Evolutionary conservation across 176 grass and related monocot species (phyloP).

Genomic region (Carex myosuroides): DNA sequence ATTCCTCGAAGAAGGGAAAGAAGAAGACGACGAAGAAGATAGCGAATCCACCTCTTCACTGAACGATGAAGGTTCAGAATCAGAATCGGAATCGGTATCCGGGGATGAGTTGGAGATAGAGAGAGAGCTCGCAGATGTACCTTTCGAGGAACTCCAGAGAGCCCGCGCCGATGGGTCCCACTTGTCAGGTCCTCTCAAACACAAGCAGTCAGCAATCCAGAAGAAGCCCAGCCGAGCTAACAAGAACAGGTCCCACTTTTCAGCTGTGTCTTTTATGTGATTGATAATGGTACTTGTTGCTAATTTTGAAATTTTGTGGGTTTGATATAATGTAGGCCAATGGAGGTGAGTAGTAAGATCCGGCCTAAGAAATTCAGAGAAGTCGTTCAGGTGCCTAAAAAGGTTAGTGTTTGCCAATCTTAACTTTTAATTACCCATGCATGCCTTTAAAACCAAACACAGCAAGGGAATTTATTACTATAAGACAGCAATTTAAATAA

Average conservation of each 20-base stretch:
- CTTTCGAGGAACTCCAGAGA: conserved; percentile 73
- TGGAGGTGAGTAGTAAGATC: conserved; percentile 86
- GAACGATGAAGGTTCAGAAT: conserved; percentile 16
- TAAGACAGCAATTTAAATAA: background rate
- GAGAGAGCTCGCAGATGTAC: conserved; percentile 62
- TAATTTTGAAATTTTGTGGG: conserved; percentile 4
- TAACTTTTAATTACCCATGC: background rate
- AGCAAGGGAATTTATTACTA: background rate
- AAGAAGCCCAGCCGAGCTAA: conserved; percentile 58
- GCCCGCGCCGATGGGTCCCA: conserved; percentile 67
- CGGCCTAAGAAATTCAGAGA: conserved; percentile 52
- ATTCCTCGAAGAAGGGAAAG: background rate
- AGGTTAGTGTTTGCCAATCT: conserved; percentile 33
- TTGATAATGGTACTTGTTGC: background rate
- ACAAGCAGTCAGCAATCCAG: background rate
- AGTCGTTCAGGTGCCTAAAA: conserved; percentile 81
- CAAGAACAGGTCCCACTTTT: conserved; percentile 61
- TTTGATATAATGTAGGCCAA: conserved; percentile 41
- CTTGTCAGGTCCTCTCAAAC: conserved; percentile 5
- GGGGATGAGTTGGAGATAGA: conserved; percentile 50
- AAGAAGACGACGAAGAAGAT: background rate
- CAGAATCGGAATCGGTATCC: conserved; percentile 27
- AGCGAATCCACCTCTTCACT: conserved; percentile 14
- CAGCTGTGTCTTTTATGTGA: background rate
- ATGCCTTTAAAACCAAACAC: background rate